These are phyloP conservation scores for Dalbergia cultrata DNA, from an alignment of 306 rosid species.

Conservation along the genomic window DNA sequence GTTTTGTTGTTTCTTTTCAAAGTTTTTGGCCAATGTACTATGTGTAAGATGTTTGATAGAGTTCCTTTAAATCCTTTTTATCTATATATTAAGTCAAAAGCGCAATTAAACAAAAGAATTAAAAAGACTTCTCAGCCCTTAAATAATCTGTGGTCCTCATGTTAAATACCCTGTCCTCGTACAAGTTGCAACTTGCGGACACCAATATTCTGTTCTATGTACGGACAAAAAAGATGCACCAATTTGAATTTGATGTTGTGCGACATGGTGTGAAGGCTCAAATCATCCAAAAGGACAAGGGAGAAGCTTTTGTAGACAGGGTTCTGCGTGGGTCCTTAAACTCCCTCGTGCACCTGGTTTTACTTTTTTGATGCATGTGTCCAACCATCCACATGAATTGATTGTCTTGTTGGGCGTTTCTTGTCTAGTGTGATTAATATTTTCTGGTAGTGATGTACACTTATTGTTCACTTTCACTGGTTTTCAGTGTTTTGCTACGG, in stretches of 20 bases:
- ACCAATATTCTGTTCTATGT: background rate
- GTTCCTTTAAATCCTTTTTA: background rate
- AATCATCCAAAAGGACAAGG: background rate
- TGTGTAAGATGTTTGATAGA: background rate
- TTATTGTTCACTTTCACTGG: conserved; percentile 10
- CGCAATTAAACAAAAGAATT: background rate
- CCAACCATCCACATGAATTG: background rate
- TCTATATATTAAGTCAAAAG: background rate
- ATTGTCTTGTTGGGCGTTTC: background rate
- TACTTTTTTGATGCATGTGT: background rate
- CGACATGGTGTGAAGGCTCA: background rate
- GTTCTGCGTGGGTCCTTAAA: conserved; percentile 9
- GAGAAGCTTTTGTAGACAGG: conserved; percentile 30
- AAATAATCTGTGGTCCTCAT: background rate
- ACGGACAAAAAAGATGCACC: conserved; percentile 9
- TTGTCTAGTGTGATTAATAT: background rate
- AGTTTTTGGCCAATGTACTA: background rate
- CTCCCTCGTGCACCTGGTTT: background rate
- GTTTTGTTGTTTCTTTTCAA: background rate
- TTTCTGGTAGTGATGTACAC: background rate
- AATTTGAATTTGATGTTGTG: background rate
- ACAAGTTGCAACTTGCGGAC: background rate
- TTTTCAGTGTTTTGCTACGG: background rate
- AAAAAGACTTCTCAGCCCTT: background rate
- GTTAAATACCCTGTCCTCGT: background rate